phyloP scores from a whole-genome alignment of 73 alveolate genomes.

The Durusdinium trenchii region DNA sequence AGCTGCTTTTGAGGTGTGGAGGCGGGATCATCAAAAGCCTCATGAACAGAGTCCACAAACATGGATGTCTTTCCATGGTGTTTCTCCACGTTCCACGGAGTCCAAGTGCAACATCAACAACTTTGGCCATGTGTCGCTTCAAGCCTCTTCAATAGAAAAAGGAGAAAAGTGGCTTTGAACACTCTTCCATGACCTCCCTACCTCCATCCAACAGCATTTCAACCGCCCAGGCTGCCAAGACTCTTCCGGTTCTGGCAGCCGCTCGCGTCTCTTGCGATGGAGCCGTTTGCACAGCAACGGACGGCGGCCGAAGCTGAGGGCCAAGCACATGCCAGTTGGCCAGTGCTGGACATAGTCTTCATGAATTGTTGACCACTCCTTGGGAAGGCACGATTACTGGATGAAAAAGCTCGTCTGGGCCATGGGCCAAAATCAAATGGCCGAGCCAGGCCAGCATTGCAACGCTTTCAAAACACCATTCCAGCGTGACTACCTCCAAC shows the following conservation, averaged over 20 bases:
- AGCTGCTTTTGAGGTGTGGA: too few species aligned
- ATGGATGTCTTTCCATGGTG: too few species aligned
- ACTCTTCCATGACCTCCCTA: too few species aligned
- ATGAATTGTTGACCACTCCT: neutral
- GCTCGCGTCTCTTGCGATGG: neutral
- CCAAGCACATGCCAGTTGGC: constrained; percentile 9
- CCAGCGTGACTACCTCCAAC: neutral
- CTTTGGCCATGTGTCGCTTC: too few species aligned
- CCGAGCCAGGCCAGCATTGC: neutral
- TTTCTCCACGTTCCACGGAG: too few species aligned
- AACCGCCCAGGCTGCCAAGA: neutral
- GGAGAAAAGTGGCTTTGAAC: too few species aligned
- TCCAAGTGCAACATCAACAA: too few species aligned
- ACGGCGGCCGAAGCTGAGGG: constrained; percentile 58
- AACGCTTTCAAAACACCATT: neutral
- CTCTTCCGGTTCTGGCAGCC: constrained; percentile 49
- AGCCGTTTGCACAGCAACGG: constrained; percentile 41
- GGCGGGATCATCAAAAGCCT: too few species aligned
- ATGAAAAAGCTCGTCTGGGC: neutral
- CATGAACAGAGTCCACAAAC: too few species aligned
- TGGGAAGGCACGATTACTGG: neutral
- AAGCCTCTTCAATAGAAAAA: too few species aligned
- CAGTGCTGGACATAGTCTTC: neutral
- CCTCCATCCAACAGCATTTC: too few species aligned
- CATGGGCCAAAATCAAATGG: neutral